A percentile compares a stretch with the other conserved stretches of the same genome.
phyloP scores from a whole-genome alignment of 495 filamentous ascomycete genomes.

The Hapsidospora chrysogenum region DNA sequence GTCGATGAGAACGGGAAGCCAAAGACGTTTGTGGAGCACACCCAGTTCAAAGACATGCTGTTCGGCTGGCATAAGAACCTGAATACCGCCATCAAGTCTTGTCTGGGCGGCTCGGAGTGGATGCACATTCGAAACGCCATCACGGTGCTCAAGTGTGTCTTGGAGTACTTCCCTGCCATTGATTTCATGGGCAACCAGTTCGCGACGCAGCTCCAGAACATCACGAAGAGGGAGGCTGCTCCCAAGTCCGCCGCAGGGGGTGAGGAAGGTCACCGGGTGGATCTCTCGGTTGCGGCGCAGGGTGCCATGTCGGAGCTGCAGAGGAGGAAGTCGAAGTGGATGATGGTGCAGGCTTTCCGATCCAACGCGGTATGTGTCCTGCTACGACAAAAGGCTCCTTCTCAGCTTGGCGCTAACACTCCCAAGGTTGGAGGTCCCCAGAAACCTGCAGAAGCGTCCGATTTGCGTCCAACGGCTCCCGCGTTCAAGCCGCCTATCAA shows the following conservation, averaged over 20 bases:
- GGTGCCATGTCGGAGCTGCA: constrained; percentile 72
- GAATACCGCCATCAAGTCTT: constrained; percentile 55
- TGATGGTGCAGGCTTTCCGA: constrained; percentile 68
- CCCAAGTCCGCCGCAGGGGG: constrained; percentile 41
- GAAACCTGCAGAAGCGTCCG: constrained; percentile 5
- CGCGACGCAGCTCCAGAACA: constrained; percentile 47
- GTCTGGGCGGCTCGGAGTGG: constrained; percentile 69
- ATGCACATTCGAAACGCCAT: constrained; percentile 98
- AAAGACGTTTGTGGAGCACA: constrained; percentile 54
- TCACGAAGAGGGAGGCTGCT: constrained; percentile 52
- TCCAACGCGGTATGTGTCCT: constrained; percentile 25
- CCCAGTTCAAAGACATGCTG: constrained; percentile 69
- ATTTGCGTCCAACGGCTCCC: constrained; percentile 22
- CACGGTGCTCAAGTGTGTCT: constrained; percentile 66
- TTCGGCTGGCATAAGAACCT: constrained; percentile 82
- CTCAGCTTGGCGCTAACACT: constrained; percentile 10
- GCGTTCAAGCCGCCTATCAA: constrained; percentile 26
- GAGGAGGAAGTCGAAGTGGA: constrained; percentile 62
- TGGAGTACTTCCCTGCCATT: constrained; percentile 68
- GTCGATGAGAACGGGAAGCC: constrained; percentile 49
- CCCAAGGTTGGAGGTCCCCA: background rate
- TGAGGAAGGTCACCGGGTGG: constrained; percentile 52
- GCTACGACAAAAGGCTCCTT: no score
- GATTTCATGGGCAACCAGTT: constrained; percentile 74
- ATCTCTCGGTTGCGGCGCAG: constrained; percentile 79